A percentile compares a stretch with the other conserved stretches of the same genome.
Evolutionary conservation across 169 alveolate genomes (phyloP).

Genomic region (Plasmodium gonderi): DNA sequence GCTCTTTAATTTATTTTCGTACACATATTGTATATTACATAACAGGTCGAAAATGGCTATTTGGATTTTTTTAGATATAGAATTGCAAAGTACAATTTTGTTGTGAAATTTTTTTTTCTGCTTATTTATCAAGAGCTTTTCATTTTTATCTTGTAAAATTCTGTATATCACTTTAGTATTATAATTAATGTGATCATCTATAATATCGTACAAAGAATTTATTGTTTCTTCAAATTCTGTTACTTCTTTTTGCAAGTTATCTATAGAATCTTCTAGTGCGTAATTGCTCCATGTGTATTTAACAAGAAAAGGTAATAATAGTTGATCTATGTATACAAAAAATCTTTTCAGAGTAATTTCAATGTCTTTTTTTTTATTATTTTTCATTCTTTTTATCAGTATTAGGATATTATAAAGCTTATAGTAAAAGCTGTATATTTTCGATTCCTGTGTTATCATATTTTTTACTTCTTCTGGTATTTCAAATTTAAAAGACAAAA

Average conservation of each 20-base stretch:
- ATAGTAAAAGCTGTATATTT: constrained; percentile 62
- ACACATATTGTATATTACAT: constrained; percentile 72
- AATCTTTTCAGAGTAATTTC: constrained; percentile 30
- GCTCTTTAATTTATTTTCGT: constrained; percentile 53
- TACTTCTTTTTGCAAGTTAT: constrained; percentile 34
- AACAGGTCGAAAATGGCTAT: constrained; percentile 65
- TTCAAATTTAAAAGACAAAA: constrained; percentile 68
- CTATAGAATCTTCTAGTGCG: constrained; percentile 63
- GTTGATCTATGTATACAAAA: constrained; percentile 38
- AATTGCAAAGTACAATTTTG: constrained; percentile 39
- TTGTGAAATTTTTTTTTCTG: constrained; percentile 44
- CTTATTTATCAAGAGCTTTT: constrained; percentile 33
- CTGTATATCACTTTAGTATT: constrained; percentile 30
- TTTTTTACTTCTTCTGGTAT: constrained; percentile 70
- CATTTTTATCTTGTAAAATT: constrained; percentile 39
- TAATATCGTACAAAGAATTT: constrained; percentile 58
- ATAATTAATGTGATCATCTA: constrained; percentile 58
- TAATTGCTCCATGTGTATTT: constrained; percentile 74
- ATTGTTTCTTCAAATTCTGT: constrained; percentile 57
- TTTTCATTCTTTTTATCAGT: constrained; percentile 59
- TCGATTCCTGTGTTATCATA: constrained; percentile 60
- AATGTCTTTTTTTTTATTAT: constrained; percentile 58
- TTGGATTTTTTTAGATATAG: constrained; percentile 70
- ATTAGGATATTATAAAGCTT: constrained; percentile 64
- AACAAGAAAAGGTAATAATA: constrained; percentile 51